Base-by-base conservation (phyloP, 495 filamentous ascomycete species). In the Cercophora sp. region DNA sequence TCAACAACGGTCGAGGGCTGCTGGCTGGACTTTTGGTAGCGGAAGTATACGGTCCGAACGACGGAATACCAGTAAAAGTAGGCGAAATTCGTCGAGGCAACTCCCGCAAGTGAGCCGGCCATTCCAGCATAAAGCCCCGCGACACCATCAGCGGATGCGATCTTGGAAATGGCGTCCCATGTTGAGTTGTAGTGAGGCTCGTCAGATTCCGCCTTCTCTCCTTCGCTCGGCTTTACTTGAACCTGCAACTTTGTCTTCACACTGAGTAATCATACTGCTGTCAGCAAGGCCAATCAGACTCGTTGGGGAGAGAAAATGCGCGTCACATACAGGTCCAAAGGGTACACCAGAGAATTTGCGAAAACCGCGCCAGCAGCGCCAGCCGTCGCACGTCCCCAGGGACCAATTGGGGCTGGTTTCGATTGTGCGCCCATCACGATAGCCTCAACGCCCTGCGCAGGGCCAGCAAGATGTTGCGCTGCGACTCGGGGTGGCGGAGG, bases 31-130 rank as follows among this genome's bases (percentile, higher is more conserved):
- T 79, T 81, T 53, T 79, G 78, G 26, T 81, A 86, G 25, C 82
- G 79, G 65, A 91, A 71, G 66, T 96, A 97, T 31, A 96, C 71
- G 10, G 80, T 81, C 36, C 93, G 85, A 11, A 96, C 89, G 15
- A 90, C 67, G 18, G 89, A 91, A 70, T 99, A 97, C 93, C 93
- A 99, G 76, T 97, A 99, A 64, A 99, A 99, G 71, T 99, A 99
- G 54, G 93, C 93, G 64, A 99, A 99, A 66, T 99, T 99, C 51
- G 91, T 97, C 11, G 91, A 96, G 6, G 89, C 92, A 11, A 97
- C 94, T 36, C 93, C 93, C 15, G 96, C 70, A 9, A 99, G 77
- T 5, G 89, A 81, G 15, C 94, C 91, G 41, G 79, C 71, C 63
- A 99, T 91, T 42, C 93, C 93, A 36, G 87, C 83, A 63, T 97